phyloP scores from a whole-genome alignment of 495 filamentous ascomycete species.

The Saxispiralis lemnorum region DNA sequence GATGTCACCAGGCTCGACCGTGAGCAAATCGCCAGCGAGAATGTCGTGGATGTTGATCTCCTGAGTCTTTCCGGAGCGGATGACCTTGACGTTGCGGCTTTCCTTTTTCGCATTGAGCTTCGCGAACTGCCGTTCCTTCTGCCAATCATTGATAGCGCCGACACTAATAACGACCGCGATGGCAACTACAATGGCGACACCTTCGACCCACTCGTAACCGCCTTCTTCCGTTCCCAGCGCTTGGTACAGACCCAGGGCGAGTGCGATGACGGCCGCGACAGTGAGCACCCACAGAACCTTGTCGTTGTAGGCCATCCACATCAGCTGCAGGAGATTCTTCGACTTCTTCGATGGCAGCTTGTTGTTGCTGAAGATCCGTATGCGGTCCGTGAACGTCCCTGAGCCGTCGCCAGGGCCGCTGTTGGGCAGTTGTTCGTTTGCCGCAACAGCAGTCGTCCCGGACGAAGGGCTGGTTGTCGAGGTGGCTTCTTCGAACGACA shows the following conservation, averaged over 20 bases:
- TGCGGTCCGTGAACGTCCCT: slow-evolving; percentile 40
- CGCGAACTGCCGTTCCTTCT: slow-evolving; percentile 31
- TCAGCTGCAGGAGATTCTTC: slow-evolving; percentile 52
- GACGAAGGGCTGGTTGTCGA: slow-evolving; percentile 10
- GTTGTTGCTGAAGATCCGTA: slow-evolving; percentile 52
- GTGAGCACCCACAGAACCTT: slow-evolving; percentile 68
- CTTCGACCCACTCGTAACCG: slow-evolving; percentile 29
- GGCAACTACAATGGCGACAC: slow-evolving; percentile 32
- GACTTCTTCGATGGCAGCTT: slow-evolving; percentile 51
- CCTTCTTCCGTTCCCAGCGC: slow-evolving; percentile 30
- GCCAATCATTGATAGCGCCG: slow-evolving; percentile 29
- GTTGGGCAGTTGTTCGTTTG: neutral
- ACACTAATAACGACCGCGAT: slow-evolving; percentile 29
- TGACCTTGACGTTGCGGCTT: slow-evolving; percentile 47
- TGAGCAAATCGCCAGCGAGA: slow-evolving; percentile 67
- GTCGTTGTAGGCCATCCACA: slow-evolving; percentile 73
- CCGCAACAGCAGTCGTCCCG: slow-evolving; percentile 3
- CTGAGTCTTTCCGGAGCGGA: slow-evolving; percentile 55
- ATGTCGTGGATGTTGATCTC: slow-evolving; percentile 70
- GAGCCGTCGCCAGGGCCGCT: no score
- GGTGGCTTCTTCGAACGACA: slow-evolving; percentile 56
- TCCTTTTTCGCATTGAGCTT: slow-evolving; percentile 32
- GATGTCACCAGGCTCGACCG: slow-evolving; percentile 75
- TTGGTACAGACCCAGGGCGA: slow-evolving; percentile 65
- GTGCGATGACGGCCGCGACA: slow-evolving; percentile 59